Conservation (phyloP, 139 green algal species). For the Micractinium sp. region DNA sequence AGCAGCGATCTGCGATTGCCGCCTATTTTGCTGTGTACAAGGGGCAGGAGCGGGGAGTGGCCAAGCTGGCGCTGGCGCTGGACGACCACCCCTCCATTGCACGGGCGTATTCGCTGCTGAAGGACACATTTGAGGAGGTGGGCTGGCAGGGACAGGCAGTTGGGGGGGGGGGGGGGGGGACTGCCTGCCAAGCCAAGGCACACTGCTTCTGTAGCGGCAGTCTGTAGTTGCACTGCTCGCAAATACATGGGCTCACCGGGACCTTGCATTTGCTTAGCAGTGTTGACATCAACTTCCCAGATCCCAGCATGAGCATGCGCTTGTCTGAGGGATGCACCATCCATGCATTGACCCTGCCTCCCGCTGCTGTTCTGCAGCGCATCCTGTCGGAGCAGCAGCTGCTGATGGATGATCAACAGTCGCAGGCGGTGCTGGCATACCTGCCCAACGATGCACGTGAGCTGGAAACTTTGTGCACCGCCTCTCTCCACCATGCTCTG, state of each 20-base stretch:
- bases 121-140: constrained; percentile 61
- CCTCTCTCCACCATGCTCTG: too few species aligned
- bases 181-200: too few species aligned
- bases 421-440: constrained; percentile 67
- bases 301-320: too few species aligned
- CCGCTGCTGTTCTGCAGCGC: constrained; percentile 36
- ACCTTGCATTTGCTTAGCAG: too few species aligned
- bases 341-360: background rate
- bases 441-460: constrained; percentile 55
- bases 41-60: constrained; percentile 66
- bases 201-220: too few species aligned
- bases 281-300: too few species aligned
- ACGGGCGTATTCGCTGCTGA: constrained; percentile 58
- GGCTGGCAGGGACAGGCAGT: background rate
- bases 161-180: background rate
- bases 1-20: constrained; percentile 84
- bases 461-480: too few species aligned
- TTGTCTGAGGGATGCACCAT: background rate
- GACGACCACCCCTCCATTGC: constrained; percentile 73
- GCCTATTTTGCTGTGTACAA: constrained; percentile 91
- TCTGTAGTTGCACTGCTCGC: too few species aligned
- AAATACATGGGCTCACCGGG: too few species aligned
- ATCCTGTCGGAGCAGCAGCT: constrained; percentile 81
- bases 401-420: constrained; percentile 60
- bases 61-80: constrained; percentile 54